A percentile compares a stretch with the other conserved stretches of the same genome.
These are phyloP conservation scores for Blastobotrys capitulatus DNA, from an alignment of 1,139 yeast genomes.

Conservation along the genomic window DNA sequence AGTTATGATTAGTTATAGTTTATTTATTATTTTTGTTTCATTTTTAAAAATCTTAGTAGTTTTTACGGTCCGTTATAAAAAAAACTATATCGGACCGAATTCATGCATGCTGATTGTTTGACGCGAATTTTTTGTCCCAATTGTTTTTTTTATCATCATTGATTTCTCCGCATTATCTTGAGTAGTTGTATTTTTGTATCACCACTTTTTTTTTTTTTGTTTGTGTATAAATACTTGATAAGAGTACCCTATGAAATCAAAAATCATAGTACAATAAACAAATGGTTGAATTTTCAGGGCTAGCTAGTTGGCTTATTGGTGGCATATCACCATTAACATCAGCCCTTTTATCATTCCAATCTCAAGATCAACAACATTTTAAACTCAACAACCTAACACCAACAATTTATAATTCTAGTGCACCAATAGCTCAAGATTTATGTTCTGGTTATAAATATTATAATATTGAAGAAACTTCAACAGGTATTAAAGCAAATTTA, in stretches of 20 bases:
- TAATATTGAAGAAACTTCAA: conserved; percentile 16
- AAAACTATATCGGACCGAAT: too few species aligned
- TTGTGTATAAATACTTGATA: too few species aligned
- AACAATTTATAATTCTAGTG: conserved; percentile 28
- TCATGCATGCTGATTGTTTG: too few species aligned
- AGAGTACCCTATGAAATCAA: too few species aligned
- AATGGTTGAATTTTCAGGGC: neutral
- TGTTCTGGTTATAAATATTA: conserved; percentile 31
- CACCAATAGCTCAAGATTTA: conserved; percentile 32
- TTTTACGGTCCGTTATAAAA: too few species aligned
- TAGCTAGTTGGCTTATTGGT: neutral
- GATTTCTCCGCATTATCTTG: too few species aligned
- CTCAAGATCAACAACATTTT: neutral
- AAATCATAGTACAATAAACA: too few species aligned
- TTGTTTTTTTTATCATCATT: too few species aligned
- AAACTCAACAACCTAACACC: conserved; percentile 18
- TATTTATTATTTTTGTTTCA: neutral
- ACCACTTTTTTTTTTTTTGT: too few species aligned
- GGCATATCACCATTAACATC: neutral
- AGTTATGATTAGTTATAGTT: neutral
- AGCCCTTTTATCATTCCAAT: neutral
- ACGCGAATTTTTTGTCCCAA: too few species aligned
- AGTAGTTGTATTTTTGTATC: too few species aligned
- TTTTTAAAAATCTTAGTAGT: neutral
- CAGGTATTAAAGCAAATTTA: conserved; percentile 29